Percentiles rank a stretch among this genome's conserved stretches.
phyloP scores from a whole-genome alignment of 805 yeast species.

The Pichia cephalocereana region DNA sequence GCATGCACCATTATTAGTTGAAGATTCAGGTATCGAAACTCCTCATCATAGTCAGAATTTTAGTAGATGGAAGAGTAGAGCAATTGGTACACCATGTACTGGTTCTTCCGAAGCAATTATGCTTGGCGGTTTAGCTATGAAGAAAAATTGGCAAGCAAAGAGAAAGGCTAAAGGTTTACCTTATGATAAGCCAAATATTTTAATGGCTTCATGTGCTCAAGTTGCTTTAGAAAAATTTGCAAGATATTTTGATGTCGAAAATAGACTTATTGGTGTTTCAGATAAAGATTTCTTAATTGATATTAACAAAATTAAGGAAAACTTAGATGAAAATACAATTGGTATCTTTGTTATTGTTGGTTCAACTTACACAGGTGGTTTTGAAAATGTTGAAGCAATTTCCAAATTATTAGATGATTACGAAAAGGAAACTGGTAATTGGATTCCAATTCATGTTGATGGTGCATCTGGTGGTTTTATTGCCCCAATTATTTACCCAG shows the following conservation, averaged over 20 bases:
- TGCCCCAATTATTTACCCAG: constrained; percentile 76
- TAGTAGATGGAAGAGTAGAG: constrained; percentile 19
- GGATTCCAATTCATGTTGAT: constrained; percentile 83
- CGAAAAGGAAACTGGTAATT: constrained; percentile 55
- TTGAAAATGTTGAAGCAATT: constrained; percentile 64
- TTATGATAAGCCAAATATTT: constrained; percentile 62
- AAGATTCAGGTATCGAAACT: constrained; percentile 14
- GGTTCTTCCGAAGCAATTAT: constrained; percentile 93
- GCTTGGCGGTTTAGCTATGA: constrained; percentile 90
- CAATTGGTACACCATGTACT: constrained; percentile 86
- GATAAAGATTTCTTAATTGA: constrained; percentile 60
- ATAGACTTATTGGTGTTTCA: constrained; percentile 61
- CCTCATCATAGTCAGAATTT: constrained; percentile 5
- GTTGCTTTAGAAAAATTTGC: constrained; percentile 94
- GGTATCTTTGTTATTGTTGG: constrained; percentile 86
- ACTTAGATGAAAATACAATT: constrained; percentile 84
- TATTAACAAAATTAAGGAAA: constrained; percentile 44
- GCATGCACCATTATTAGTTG: constrained; percentile 48
- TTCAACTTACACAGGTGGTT: constrained; percentile 89
- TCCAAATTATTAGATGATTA: constrained; percentile 57
- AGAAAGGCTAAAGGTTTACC: constrained; percentile 53
- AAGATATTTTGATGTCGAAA: constrained; percentile 85
- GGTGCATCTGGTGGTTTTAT: constrained; percentile 90
- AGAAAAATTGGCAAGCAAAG: constrained; percentile 75
- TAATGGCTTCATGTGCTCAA: constrained; percentile 90